phyloP scores from a whole-genome alignment of 2,329 filamentous ascomycete species.

The Colletotrichum sidae region DNA sequence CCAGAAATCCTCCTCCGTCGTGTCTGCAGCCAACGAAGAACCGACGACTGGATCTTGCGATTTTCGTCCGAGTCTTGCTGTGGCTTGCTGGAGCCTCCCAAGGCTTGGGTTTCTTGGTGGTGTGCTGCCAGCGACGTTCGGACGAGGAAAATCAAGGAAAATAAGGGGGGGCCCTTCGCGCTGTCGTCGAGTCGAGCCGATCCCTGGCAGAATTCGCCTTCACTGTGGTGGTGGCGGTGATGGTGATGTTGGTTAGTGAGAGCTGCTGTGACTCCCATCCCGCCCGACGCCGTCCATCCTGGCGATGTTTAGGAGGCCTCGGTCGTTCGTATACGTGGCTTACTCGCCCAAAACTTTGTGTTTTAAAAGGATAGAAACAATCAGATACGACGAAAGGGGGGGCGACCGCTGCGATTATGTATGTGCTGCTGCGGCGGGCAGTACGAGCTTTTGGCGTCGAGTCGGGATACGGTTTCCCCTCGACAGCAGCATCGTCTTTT shows the following conservation, averaged over 20 bases:
- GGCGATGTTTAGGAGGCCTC: not conserved
- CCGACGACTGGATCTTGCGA: not conserved
- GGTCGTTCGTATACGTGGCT: conserved; percentile 1
- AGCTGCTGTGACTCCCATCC: too few species aligned
- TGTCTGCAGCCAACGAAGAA: not conserved
- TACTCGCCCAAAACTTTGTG: not conserved
- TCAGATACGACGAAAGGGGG: not conserved
- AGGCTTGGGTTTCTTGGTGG: conserved; percentile 21
- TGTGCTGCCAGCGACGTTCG: conserved; percentile 7
- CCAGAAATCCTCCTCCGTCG: conserved; percentile 4
- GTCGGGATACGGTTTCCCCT: not conserved
- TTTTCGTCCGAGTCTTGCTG: not conserved
- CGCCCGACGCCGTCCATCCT: not conserved
- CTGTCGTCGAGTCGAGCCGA: too few species aligned
- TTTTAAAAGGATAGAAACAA: not conserved
- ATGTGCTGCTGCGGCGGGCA: not conserved
- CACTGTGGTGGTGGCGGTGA: not conserved
- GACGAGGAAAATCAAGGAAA: conserved; percentile 11
- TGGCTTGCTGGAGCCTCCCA: not conserved
- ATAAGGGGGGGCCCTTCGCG: not conserved
- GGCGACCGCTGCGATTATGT: conserved; percentile 29
- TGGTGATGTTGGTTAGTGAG: too few species aligned
- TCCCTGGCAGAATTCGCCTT: too few species aligned
- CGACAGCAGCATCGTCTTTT: too few species aligned
- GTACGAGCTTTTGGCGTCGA: conserved; percentile 12